Percentiles rank a stretch among this genome's conserved stretches.
Conservation (phyloP, 75 land plant genomes). For the Pinus tabuliformis region DNA sequence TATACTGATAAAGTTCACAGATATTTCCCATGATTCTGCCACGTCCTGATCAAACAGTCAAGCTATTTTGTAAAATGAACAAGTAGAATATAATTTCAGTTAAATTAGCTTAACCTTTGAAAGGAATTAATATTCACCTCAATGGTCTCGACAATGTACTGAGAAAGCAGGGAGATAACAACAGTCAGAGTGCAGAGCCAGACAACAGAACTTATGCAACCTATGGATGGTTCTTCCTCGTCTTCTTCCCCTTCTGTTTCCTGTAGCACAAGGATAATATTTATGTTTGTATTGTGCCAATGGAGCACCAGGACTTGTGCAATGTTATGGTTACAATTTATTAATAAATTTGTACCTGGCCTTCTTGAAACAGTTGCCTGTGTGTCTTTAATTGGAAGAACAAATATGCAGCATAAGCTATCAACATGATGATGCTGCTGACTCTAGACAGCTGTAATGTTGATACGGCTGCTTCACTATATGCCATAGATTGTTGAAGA, state of each 20-base stretch:
- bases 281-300: background rate
- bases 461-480: background rate
- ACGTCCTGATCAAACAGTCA: slow-evolving; percentile 26
- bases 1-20: slow-evolving; percentile 49
- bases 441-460: slow-evolving; percentile 44
- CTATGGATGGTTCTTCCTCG: slow-evolving; percentile 57
- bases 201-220: slow-evolving; percentile 50
- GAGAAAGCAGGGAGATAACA: slow-evolving; percentile 75
- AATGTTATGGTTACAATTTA: too few relatives aligned
- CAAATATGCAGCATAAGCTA: slow-evolving; percentile 52
- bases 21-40: slow-evolving; percentile 39
- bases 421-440: slow-evolving; percentile 57
- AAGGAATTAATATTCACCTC: slow-evolving; percentile 39
- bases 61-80: too few relatives aligned
- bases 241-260: slow-evolving; percentile 27
- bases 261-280: background rate
- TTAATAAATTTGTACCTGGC: background rate
- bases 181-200: slow-evolving; percentile 81
- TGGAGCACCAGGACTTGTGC: background rate
- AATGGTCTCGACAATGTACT: slow-evolving; percentile 74
- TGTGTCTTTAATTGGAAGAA: slow-evolving; percentile 67
- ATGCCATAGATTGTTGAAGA: slow-evolving; percentile 21
- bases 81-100: too few relatives aligned
- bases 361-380: slow-evolving; percentile 46
- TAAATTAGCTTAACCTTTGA: too few relatives aligned